phyloP scores from a whole-genome alignment of 441 rosid genomes.

The Corymbia calophylla region DNA sequence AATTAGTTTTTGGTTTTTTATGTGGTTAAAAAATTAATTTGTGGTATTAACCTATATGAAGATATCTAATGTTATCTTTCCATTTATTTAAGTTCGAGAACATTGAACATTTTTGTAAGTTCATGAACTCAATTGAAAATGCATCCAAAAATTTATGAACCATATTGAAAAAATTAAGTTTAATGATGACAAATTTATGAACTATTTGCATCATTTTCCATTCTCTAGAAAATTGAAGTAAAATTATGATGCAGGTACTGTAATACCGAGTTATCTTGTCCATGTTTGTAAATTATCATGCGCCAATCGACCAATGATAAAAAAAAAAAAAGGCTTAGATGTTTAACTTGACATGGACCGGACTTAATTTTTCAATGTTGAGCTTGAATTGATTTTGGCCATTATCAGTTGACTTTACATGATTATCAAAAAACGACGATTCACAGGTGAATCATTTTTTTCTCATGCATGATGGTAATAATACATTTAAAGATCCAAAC shows the following conservation, averaged over 20 bases:
- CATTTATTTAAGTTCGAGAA: too few species aligned
- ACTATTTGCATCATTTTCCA: neutral
- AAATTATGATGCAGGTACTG: neutral
- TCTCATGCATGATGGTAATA: neutral
- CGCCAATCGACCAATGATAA: neutral
- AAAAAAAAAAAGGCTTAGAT: neutral
- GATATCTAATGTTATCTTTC: neutral
- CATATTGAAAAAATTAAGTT: neutral
- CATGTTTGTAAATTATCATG: neutral
- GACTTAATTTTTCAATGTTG: neutral
- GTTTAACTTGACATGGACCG: neutral
- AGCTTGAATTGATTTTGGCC: neutral
- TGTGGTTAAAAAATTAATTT: too few species aligned
- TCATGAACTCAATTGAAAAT: neutral
- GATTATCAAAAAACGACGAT: neutral
- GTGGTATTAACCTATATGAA: neutral
- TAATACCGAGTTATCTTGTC: neutral
- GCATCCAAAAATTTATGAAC: neutral
- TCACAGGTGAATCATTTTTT: too few species aligned
- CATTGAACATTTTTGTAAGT: neutral
- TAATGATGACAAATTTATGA: fast-evolving
- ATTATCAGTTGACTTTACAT: neutral
- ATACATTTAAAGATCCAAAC: neutral
- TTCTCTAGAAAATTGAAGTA: neutral
- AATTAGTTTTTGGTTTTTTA: too few species aligned